phyloP scores from a whole-genome alignment of 129 eudicot species.

The Centrapalus pauciflorus region DNA sequence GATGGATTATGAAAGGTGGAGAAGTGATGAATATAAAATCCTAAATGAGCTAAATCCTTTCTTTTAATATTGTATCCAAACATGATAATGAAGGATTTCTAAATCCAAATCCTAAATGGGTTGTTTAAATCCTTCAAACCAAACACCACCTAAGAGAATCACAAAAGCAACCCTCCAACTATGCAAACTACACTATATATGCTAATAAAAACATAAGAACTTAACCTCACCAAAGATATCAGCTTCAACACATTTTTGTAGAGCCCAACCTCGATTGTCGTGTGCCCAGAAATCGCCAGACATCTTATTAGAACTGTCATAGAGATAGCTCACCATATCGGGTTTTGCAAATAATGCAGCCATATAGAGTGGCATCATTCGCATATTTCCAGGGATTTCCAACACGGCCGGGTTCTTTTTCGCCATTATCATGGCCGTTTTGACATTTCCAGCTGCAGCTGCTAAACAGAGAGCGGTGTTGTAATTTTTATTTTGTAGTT shows the following conservation, averaged over 20 bases:
- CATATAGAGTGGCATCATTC: constrained; percentile 31
- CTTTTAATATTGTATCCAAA: too few relatives aligned
- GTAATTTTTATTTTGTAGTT: constrained; percentile 22
- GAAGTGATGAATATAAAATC: too few relatives aligned
- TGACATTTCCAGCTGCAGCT: constrained; percentile 30
- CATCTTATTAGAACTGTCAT: neutral
- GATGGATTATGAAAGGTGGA: too few relatives aligned
- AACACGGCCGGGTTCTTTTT: constrained; percentile 13
- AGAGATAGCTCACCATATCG: constrained; percentile 42
- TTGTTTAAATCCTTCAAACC: too few relatives aligned
- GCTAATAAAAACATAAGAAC: neutral
- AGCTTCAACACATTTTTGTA: constrained; percentile 30
- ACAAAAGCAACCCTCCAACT: too few relatives aligned
- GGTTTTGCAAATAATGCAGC: constrained; percentile 39
- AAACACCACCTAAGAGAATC: too few relatives aligned
- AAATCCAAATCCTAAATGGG: too few relatives aligned
- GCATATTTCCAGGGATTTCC: constrained; percentile 13
- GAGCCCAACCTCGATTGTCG: constrained; percentile 26
- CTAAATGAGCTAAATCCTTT: too few relatives aligned
- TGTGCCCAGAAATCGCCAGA: neutral
- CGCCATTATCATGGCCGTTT: constrained; percentile 29
- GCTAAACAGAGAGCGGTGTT: constrained; percentile 44
- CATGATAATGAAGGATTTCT: too few relatives aligned
- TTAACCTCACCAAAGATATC: constrained; percentile 26
- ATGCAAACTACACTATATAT: too few relatives aligned